Percentiles rank a stretch among this genome's conserved stretches.
Conservation (phyloP, 257 asterid genomes). For the Knoxia roxburghii region DNA sequence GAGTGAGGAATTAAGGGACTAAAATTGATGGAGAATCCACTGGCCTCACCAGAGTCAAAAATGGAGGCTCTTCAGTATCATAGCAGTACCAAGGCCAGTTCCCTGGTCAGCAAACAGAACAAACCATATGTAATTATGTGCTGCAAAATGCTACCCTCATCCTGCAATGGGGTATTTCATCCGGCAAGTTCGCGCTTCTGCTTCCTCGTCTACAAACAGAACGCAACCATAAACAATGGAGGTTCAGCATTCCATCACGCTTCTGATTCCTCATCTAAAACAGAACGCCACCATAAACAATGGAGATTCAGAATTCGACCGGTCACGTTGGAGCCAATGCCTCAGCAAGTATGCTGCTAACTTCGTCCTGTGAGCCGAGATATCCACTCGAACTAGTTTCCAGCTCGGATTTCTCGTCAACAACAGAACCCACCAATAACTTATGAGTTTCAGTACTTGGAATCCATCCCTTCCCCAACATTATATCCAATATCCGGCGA, state of each 20-base stretch:
- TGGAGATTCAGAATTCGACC: not conserved
- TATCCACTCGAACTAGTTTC: constrained; percentile 12
- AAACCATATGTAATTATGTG: too few relatives aligned
- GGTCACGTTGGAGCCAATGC: constrained; percentile 31
- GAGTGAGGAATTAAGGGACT: not conserved
- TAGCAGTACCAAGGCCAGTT: too few relatives aligned
- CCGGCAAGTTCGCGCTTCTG: too few relatives aligned
- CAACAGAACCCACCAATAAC: constrained; percentile 45
- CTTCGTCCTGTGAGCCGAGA: constrained; percentile 33
- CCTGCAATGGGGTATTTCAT: too few relatives aligned
- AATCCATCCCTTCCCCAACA: constrained; percentile 81
- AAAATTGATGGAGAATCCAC: not conserved
- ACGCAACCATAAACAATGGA: not conserved
- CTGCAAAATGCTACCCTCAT: too few relatives aligned
- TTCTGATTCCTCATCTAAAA: not conserved
- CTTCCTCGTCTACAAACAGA: not conserved
- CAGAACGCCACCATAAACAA: not conserved
- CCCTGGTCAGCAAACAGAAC: not conserved
- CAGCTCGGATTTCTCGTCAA: constrained; percentile 17
- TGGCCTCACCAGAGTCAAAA: not conserved
- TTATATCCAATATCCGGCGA: constrained; percentile 41
- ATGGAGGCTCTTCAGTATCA: not conserved
- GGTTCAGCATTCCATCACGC: not conserved
- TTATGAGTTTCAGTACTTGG: constrained; percentile 64
- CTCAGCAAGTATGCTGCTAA: constrained; percentile 62